phyloP scores from a whole-genome alignment of 176 grass and related monocot genomes.

The Carex parvula region DNA sequence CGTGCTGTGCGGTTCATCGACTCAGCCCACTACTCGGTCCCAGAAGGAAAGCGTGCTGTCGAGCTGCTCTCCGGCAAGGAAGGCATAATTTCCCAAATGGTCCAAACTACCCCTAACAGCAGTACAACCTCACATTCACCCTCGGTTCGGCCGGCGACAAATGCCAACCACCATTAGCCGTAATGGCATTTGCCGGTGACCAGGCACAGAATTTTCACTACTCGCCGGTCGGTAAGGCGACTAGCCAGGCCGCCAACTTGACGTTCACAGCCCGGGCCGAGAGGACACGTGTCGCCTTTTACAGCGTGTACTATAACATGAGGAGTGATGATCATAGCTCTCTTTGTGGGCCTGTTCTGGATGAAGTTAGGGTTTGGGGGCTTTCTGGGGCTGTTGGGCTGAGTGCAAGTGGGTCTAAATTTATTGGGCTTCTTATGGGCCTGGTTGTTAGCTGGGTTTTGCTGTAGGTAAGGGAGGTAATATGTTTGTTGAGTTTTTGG shows the following conservation, averaged over 20 bases:
- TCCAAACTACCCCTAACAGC: constrained; percentile 74
- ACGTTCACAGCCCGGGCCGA: constrained; percentile 67
- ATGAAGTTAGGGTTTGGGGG: constrained; percentile 66
- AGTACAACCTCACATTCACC: constrained; percentile 77
- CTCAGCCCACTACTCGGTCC: constrained; percentile 71
- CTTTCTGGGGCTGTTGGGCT: constrained; percentile 40
- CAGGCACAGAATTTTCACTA: constrained; percentile 97
- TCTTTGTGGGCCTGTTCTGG: constrained; percentile 68
- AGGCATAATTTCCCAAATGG: constrained; percentile 98
- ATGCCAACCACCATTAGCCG: constrained; percentile 75
- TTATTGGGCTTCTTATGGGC: constrained; percentile 34
- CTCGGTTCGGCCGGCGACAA: constrained; percentile 59
- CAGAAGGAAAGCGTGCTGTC: constrained; percentile 83
- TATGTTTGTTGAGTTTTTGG: not conserved
- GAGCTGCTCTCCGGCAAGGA: constrained; percentile 97
- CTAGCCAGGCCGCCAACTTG: constrained; percentile 58
- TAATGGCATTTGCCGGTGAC: constrained; percentile 88
- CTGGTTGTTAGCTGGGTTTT: constrained; percentile 35
- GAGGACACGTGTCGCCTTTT: constrained; percentile 70
- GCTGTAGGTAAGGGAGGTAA: constrained; percentile 31
- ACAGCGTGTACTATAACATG: constrained; percentile 92
- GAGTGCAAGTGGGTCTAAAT: constrained; percentile 16
- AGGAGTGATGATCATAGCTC: constrained; percentile 81
- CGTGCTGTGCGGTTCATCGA: constrained; percentile 77
- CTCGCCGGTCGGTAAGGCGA: constrained; percentile 59